A percentile compares a stretch with the other conserved stretches of the same genome.
phyloP scores from a whole-genome alignment of 2,329 filamentous ascomycete genomes.

The Microcyclospora pomicola region DNA sequence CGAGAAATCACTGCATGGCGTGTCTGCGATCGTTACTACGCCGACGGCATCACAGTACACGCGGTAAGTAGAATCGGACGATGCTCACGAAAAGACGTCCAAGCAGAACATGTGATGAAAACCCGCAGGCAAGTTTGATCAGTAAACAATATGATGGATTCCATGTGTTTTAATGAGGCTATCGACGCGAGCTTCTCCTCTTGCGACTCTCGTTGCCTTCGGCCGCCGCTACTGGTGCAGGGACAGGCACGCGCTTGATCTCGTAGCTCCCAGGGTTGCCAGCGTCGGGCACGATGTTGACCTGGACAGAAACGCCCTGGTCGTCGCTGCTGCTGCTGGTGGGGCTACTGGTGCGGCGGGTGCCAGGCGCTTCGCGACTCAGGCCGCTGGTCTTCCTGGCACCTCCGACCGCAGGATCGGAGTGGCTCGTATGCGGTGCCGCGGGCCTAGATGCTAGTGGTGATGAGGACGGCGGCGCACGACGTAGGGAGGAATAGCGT shows the following conservation, averaged over 20 bases:
- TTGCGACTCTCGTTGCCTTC: slow-evolving; percentile 10
- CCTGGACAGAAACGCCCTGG: slow-evolving; percentile 14
- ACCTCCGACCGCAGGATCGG: slow-evolving; percentile 7
- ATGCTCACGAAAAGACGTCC: no score
- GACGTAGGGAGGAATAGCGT: slow-evolving; percentile 18
- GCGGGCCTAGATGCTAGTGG: slow-evolving; percentile 10
- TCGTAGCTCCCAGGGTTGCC: slow-evolving; percentile 10
- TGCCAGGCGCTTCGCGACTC: slow-evolving; percentile 9
- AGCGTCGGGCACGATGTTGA: slow-evolving; percentile 14
- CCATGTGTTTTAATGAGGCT: not conserved
- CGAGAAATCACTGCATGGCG: no score
- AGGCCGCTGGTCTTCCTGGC: slow-evolving; percentile 10
- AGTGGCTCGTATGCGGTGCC: slow-evolving; percentile 3
- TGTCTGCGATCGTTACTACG: no score
- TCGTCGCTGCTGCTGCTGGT: slow-evolving; percentile 14
- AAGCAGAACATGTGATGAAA: no score
- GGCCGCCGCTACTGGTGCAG: slow-evolving; percentile 3
- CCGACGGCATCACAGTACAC: no score
- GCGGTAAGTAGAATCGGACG: no score
- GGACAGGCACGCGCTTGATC: slow-evolving; percentile 8
- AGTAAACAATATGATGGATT: no score
- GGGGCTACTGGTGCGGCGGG: slow-evolving; percentile 5
- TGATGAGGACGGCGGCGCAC: slow-evolving; percentile 14
- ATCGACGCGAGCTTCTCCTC: slow-evolving; percentile 11
- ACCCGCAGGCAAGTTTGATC: no score